Evolutionary conservation across 306 rosid genomes (phyloP).

Genomic region (Cucumis cinereus): DNA sequence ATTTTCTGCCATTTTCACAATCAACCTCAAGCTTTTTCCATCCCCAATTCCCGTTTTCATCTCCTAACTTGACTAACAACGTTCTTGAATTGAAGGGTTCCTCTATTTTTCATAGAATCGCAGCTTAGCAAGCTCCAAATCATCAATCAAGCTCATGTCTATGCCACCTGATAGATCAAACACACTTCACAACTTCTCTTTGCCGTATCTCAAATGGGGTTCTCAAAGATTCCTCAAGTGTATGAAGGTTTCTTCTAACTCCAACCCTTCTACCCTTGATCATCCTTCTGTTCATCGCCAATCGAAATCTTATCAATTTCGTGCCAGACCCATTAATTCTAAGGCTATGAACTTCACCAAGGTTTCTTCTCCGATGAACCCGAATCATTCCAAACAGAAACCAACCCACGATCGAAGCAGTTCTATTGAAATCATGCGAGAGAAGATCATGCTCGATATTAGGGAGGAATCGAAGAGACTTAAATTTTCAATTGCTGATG

Average conservation of each 20-base stretch:
- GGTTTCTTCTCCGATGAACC: neutral
- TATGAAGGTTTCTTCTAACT: slow-evolving; percentile 17
- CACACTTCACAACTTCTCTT: slow-evolving; percentile 45
- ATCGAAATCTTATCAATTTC: slow-evolving; percentile 6
- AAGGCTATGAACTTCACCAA: neutral
- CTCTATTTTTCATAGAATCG: neutral
- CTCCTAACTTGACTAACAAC: neutral
- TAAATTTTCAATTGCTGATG: slow-evolving; percentile 20
- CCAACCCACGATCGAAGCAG: slow-evolving; percentile 2
- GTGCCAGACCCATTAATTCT: slow-evolving; percentile 5
- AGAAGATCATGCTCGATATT: slow-evolving; percentile 23
- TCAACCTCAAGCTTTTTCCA: neutral
- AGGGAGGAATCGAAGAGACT: slow-evolving; percentile 25
- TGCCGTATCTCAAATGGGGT: slow-evolving; percentile 54
- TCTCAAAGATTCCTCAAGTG: slow-evolving; percentile 32
- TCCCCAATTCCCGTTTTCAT: neutral
- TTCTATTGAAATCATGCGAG: slow-evolving; percentile 11
- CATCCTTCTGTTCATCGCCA: slow-evolving; percentile 13
- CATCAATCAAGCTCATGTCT: slow-evolving; percentile 11
- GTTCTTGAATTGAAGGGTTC: neutral
- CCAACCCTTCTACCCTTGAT: slow-evolving; percentile 13
- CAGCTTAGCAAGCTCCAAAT: neutral
- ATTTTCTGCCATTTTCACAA: neutral
- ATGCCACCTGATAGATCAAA: slow-evolving; percentile 42
- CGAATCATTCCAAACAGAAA: slow-evolving; percentile 5